phyloP scores from a whole-genome alignment of 1,139 yeast species.

The Blastobotrys malaysiensis region DNA sequence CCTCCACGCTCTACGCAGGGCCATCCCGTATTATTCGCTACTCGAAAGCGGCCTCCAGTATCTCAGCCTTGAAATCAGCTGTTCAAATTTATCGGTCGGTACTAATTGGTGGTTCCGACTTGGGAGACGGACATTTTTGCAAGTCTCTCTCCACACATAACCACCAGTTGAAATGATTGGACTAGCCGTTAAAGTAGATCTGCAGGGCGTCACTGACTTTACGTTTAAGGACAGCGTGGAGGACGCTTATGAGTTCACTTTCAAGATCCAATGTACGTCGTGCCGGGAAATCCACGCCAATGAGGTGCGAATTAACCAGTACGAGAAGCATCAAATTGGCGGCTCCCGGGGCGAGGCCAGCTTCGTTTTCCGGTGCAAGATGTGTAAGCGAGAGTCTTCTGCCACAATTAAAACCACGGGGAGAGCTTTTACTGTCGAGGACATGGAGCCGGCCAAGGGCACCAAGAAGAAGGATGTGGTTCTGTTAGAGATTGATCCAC shows the following conservation, averaged over 20 bases:
- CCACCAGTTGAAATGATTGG: conserved; percentile 33
- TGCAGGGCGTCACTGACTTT: conserved; percentile 59
- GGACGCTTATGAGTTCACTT: conserved; percentile 67
- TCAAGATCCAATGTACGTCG: conserved; percentile 66
- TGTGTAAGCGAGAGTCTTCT: conserved; percentile 51
- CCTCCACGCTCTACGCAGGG: not conserved
- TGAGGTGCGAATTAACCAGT: conserved; percentile 64
- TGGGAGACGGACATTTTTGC: not conserved
- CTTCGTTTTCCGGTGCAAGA: conserved; percentile 71
- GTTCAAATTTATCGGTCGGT: not conserved
- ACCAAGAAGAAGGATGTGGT: conserved; percentile 33
- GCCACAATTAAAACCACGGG: conserved; percentile 23
- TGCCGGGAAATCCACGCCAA: conserved; percentile 79
- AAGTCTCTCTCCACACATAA: not conserved
- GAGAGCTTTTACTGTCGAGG: conserved; percentile 33
- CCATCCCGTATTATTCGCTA: not conserved
- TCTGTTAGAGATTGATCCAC: conserved; percentile 68
- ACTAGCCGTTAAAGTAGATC: conserved; percentile 54
- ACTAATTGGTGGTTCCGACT: not conserved
- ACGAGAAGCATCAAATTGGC: conserved; percentile 46
- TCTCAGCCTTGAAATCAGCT: not conserved
- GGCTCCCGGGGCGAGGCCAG: conserved; percentile 83
- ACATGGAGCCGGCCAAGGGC: conserved; percentile 28
- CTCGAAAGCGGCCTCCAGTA: not conserved
- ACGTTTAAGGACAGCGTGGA: conserved; percentile 56